Evolutionary conservation across 2,329 filamentous ascomycete genomes (phyloP).

Genomic region (Paraconiothyrium brasiliense): DNA sequence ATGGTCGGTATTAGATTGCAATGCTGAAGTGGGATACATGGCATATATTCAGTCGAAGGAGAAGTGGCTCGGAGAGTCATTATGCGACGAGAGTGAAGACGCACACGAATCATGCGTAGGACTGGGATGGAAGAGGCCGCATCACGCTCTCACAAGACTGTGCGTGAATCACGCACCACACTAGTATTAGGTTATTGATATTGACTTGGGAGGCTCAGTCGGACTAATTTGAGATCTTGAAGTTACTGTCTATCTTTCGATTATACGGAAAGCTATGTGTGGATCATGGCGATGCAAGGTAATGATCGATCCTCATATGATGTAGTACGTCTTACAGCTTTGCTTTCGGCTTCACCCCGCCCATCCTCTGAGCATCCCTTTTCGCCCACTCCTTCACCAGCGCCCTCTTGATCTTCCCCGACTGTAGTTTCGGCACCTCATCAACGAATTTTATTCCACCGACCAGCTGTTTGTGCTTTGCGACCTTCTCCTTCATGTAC

Average conservation of each 20-base stretch:
- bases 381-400: conserved; percentile 67
- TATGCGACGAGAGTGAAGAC: not conserved
- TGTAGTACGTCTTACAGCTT: conserved; percentile 27
- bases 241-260: too few species aligned
- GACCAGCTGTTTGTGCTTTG: conserved; percentile 63
- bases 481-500: conserved; percentile 57
- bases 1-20: not conserved
- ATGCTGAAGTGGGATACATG: not conserved
- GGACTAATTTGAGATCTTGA: too few species aligned
- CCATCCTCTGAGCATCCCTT: conserved; percentile 56
- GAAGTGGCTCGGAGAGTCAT: not conserved
- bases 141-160: conserved; percentile 27
- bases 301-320: not conserved
- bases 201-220: conserved; percentile 1
- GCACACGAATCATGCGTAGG: conserved; percentile 1
- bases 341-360: conserved; percentile 30
- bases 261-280: too few species aligned
- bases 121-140: not conserved
- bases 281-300: not conserved
- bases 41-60: not conserved
- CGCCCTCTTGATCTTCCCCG: conserved; percentile 68
- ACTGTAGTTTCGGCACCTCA: conserved; percentile 65
- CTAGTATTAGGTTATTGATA: not conserved
- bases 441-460: conserved; percentile 65
- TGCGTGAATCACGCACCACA: not conserved